Percentiles rank a stretch among this genome's conserved stretches.
Evolutionary conservation across 352 stramenopile species (phyloP).

Genomic region (Globisporangium camurandrum): DNA sequence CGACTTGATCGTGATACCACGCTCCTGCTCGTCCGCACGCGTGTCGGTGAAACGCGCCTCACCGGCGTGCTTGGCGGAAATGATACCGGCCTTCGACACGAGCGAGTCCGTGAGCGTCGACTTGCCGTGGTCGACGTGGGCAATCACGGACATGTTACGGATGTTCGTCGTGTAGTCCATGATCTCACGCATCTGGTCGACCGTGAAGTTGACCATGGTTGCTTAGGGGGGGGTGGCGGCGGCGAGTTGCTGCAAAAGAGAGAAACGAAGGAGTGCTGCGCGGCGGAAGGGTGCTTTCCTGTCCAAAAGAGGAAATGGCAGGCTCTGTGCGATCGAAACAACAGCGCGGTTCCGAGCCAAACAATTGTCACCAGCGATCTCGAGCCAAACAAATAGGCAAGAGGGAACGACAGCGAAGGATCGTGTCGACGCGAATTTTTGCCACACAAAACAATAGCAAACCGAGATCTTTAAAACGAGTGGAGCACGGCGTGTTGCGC

Average conservation of each 20-base stretch:
- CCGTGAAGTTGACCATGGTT: constrained; percentile 97
- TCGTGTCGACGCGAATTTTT: constrained; percentile 20
- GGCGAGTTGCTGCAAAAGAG: constrained; percentile 13
- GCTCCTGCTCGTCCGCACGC: constrained; percentile 99
- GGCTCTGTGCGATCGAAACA: constrained; percentile 10
- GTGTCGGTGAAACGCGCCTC: constrained; percentile 99
- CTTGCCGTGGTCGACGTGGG: constrained; percentile 99
- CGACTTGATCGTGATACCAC: constrained; percentile 99
- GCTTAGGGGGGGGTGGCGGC: constrained; percentile 20
- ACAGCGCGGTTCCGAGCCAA: constrained; percentile 5
- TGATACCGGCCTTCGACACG: constrained; percentile 99
- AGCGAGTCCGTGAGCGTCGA: constrained; percentile 98
- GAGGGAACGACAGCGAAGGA: constrained; percentile 13
- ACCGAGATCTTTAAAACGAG: no score
- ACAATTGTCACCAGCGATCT: neutral
- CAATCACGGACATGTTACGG: constrained; percentile 99
- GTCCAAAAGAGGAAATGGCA: constrained; percentile 68
- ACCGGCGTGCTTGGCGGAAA: constrained; percentile 97
- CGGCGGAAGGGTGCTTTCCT: constrained; percentile 10
- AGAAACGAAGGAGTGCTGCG: constrained; percentile 9
- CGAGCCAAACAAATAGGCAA: neutral
- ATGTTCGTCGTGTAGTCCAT: constrained; percentile 99
- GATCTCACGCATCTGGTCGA: constrained; percentile 98
- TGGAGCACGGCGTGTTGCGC: constrained; percentile 39
- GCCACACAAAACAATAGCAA: no score